A percentile compares a stretch with the other conserved stretches of the same genome.
These are phyloP conservation scores for Chalciporus sp. DNA, from an alignment of 1,284 basidiomycete genomes.

Conservation along the genomic window DNA sequence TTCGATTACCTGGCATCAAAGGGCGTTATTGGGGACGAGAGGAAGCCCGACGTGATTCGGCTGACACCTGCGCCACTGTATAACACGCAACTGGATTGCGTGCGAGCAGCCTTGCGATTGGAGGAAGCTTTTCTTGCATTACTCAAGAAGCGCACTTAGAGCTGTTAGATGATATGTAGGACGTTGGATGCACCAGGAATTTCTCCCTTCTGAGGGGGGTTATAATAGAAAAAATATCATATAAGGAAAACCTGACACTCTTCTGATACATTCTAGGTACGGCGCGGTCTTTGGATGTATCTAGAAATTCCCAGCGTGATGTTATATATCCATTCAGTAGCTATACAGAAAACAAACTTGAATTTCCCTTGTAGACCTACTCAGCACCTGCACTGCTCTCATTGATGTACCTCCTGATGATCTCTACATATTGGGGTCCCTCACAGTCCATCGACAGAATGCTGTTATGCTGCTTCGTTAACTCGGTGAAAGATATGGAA, in stretches of 20 bases:
- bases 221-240: no score
- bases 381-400: slow-evolving; percentile 4
- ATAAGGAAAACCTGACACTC: no score
- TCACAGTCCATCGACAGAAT: slow-evolving; percentile 38
- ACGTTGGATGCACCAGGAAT: background rate
- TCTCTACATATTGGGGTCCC: slow-evolving; percentile 46
- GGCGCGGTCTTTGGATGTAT: no score
- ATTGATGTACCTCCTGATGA: slow-evolving; percentile 46
- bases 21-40: slow-evolving; percentile 89
- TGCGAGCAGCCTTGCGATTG: slow-evolving; percentile 63
- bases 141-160: slow-evolving; percentile 12
- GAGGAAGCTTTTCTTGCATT: slow-evolving; percentile 51
- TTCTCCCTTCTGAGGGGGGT: no score
- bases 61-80: slow-evolving; percentile 85
- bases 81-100: slow-evolving; percentile 79
- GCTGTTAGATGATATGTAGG: background rate
- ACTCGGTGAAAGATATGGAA: slow-evolving; percentile 44
- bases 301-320: no score
- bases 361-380: background rate
- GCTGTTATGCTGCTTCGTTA: slow-evolving; percentile 59
- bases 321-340: slow-evolving; percentile 2
- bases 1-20: slow-evolving; percentile 59
- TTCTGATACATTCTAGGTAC: no score
- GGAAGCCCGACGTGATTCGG: slow-evolving; percentile 88
- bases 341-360: background rate